Conservation (phyloP, 148 eudicot species). For the Persicaria maculosa region DNA sequence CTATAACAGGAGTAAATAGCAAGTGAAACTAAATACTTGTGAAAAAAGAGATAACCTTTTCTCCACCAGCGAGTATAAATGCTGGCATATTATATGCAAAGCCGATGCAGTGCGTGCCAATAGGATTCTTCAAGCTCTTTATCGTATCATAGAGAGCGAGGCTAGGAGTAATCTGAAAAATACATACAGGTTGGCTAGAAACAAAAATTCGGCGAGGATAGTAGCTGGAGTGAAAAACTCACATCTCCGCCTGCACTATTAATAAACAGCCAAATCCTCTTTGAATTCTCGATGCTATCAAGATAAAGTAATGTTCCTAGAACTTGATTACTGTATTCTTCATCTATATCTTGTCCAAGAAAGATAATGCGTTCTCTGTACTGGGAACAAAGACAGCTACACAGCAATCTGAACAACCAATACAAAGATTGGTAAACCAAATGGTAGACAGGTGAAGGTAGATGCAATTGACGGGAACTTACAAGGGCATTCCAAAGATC, state of each 20-base stretch:
- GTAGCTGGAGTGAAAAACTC: constrained; percentile 30
- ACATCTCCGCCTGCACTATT: constrained; percentile 89
- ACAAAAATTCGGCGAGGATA: neutral
- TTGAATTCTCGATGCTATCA: constrained; percentile 53
- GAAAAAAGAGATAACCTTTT: constrained; percentile 39
- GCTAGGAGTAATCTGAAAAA: constrained; percentile 70
- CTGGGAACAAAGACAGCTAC: constrained; percentile 27
- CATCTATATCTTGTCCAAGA: constrained; percentile 63
- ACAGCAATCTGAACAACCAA: neutral
- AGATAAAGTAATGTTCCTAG: constrained; percentile 78
- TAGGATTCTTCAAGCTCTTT: constrained; percentile 67
- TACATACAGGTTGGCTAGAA: constrained; percentile 6
- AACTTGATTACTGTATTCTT: constrained; percentile 69
- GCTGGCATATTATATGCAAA: constrained; percentile 68
- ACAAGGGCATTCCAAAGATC: constrained; percentile 88
- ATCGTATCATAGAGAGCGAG: constrained; percentile 88
- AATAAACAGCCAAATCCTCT: constrained; percentile 61
- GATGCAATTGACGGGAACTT: constrained; percentile 20
- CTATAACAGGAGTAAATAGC: constrained; percentile 25
- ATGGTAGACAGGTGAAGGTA: constrained; percentile 4
- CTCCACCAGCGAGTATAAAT: constrained; percentile 83
- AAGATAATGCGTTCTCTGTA: constrained; percentile 77
- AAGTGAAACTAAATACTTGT: neutral
- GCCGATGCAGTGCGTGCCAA: constrained; percentile 75
- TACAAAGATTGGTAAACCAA: neutral